Base-by-base conservation (phyloP, 148 eudicot genomes). In the Agrostemma githago region DNA sequence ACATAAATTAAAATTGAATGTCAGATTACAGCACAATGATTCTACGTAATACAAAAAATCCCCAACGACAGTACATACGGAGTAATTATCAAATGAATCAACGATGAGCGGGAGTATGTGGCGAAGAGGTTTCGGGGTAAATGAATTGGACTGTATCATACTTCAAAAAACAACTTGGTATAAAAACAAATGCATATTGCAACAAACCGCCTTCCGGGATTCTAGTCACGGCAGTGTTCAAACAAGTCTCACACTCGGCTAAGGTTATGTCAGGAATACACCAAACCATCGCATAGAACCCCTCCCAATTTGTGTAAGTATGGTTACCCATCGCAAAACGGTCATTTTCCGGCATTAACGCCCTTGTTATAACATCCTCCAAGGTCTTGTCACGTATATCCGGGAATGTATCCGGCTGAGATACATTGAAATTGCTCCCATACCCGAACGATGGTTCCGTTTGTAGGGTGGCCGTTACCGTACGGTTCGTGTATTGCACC, bases 401-500 rank as follows among this genome's bases (percentile, higher is more conserved):
- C 1, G 67, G 65, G 68, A 76, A 76, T 5, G 11, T 56, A 1
- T 73, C 51, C 0, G 78, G 65, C 8, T 69, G 5, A 4, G 82
- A 79, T 7, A 79, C 82, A 8, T 62, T 70, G 8, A 74, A 62
- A 1, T 4, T 0, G 39, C 74, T 8, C 5, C 15, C 20, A 0
- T 0, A 7, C 9, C 2, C 8, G 11, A 20, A 0, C 4, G 5
- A 63, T 26, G 74, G 57, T 2, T 62, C 6, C 34, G 20, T 56
- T 54, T 75, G 61, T 43, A 14, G 3, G 0, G 61, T 26, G 37
- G 72, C 5, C 10, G 40, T 56, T 44, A 79, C 54, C 6, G 82
- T 62, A 14, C 54, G 66, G n/a, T 79, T 79, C 3, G 72, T 56
- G 71, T 75, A 79, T 1, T 75, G 61, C 2, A 75, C 6, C 82